phyloP scores from a whole-genome alignment of 2,329 filamentous ascomycete species.

The Plenodomus lindquistii region DNA sequence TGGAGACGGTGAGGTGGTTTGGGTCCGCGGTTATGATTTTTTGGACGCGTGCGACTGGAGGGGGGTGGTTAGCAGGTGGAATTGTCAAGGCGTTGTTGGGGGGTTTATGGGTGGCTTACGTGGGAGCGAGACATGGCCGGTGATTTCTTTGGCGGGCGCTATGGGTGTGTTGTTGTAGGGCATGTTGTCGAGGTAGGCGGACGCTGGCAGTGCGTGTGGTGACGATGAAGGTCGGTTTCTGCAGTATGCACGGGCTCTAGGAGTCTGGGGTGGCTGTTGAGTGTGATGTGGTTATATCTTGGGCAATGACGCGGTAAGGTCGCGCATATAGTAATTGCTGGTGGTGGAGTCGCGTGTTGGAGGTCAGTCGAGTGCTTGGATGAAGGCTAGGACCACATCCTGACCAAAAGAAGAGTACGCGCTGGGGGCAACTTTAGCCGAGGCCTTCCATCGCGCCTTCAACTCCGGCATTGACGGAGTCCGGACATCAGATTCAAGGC shows the following conservation, averaged over 20 bases:
- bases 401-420: slow-evolving; percentile 1
- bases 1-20: slow-evolving; percentile 81
- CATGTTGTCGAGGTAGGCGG: slow-evolving; percentile 58
- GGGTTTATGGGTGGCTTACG: slow-evolving; percentile 58
- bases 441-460: neutral
- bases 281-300: neutral
- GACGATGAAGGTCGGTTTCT: neutral
- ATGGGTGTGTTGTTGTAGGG: slow-evolving; percentile 89
- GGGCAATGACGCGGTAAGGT: slow-evolving; percentile 8
- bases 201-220: neutral
- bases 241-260: neutral
- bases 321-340: slow-evolving; percentile 2
- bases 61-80: neutral
- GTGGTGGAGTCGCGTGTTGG: slow-evolving; percentile 9
- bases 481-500: too few species aligned
- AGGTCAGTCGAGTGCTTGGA: slow-evolving; percentile 1
- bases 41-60: slow-evolving; percentile 85
- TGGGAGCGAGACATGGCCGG: slow-evolving; percentile 82
- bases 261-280: neutral
- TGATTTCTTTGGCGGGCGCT: slow-evolving; percentile 77
- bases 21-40: slow-evolving; percentile 86
- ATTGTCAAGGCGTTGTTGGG: neutral
- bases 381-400: slow-evolving; percentile 5
- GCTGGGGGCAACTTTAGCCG: slow-evolving; percentile 7
- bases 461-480: too few species aligned